Percentiles rank a stretch among this genome's conserved stretches.
Conservation (phyloP, 768 basidiomycete genomes). For the Mycena sanguinolenta region DNA sequence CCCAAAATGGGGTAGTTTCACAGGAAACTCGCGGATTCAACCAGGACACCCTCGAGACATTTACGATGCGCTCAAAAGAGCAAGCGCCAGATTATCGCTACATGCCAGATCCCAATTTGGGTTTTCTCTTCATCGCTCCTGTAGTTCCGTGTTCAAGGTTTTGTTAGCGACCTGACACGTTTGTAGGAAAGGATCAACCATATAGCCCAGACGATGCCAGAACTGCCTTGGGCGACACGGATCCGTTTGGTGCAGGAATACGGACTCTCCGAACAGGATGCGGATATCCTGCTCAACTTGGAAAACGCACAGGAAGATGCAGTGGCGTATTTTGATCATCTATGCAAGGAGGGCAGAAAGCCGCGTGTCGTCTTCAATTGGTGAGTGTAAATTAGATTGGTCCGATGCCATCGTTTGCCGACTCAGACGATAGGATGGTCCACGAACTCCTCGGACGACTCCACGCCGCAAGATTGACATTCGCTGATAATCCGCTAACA, state of each 20-base stretch:
- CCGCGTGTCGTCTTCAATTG: constrained; percentile 88
- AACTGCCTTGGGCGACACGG: constrained; percentile 78
- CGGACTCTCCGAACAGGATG: constrained; percentile 70
- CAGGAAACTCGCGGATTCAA: constrained; percentile 96
- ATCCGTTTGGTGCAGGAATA: constrained; percentile 65
- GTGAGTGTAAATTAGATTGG: constrained; percentile 54
- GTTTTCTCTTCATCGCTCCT: constrained; percentile 72
- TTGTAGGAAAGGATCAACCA: constrained; percentile 72
- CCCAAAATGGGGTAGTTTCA: constrained; percentile 57
- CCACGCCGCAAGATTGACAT: constrained; percentile 64
- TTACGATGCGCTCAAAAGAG: constrained; percentile 88
- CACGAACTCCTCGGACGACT: constrained; percentile 91
- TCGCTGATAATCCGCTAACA: constrained; percentile 72
- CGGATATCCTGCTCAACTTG: constrained; percentile 81
- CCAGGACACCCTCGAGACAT: constrained; percentile 85
- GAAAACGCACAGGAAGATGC: constrained; percentile 75
- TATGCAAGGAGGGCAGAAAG: constrained; percentile 68
- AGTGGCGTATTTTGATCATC: constrained; percentile 84
- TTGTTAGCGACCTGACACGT: constrained; percentile 5
- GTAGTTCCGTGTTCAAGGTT: constrained; percentile 47
- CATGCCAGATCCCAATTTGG: constrained; percentile 97
- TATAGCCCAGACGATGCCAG: constrained; percentile 72
- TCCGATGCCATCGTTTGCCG: neutral
- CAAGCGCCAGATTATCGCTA: constrained; percentile 96
- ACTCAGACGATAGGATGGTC: constrained; percentile 75